Base-by-base conservation (phyloP, 2,329 filamentous ascomycete species). In the Colletotrichum tabaci region DNA sequence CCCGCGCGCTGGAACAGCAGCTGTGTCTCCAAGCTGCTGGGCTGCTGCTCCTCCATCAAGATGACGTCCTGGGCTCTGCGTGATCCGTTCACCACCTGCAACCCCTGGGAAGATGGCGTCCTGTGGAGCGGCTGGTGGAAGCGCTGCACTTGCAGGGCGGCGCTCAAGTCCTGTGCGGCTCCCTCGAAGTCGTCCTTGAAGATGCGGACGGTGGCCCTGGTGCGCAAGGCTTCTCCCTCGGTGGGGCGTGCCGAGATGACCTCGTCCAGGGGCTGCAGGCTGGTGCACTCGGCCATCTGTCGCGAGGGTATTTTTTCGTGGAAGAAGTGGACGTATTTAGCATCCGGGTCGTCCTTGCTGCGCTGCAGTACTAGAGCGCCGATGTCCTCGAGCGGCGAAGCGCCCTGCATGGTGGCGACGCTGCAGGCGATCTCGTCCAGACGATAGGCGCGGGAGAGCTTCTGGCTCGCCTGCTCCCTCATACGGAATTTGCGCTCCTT, bases 241-340 rank as follows among this genome's bases (percentile, higher is more conserved):
- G 84, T 86, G 1, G 92, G 90, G 23, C 88, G 83, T 50, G 90
- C 87, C 15, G 84, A 82, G 71, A 95, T 91, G 67, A 96, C 89
- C 47, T 93, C 88, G 78, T 91, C 86, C 74, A 97, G 80, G 4
- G 90, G 86, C 63, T 88, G 83, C 67, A 95, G 81, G 73, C 89
- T 91, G 10, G 93, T 95, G 76, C 88, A 91, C 76, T 94, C 89
- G 46, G 91, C 92, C 79, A 96, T 84, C 79, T 92, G 90, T 52
- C 92, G 85, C 50, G 90, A 93, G 1, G 93, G 92, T 35, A 96
- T 95, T 87, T 96, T 96, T 82, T 97, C 93, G 82, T 96, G 93
- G 80, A 97, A 97, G 83, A 96, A 96, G 79, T 96, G 93, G n/a
- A 96, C 94, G 79, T 96, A 96, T 80, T 92, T 93, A 38, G 93